phyloP scores from a whole-genome alignment of 2,329 filamentous ascomycete species.

The Myriosclerotinia scirpicola region DNA sequence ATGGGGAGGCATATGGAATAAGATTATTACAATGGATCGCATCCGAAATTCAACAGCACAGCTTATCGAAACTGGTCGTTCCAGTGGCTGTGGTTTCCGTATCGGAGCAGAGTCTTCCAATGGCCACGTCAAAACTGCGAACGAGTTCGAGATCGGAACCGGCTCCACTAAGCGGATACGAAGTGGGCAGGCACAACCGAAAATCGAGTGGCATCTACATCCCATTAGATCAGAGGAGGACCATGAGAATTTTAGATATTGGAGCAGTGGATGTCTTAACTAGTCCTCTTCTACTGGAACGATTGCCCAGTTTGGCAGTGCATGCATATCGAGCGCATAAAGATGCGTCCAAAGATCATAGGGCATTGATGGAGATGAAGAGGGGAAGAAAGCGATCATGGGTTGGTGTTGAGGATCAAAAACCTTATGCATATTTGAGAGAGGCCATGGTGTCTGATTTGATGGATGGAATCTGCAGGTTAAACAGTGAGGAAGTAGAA shows the following conservation, averaged over 20 bases:
- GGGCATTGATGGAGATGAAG: conserved; percentile 68
- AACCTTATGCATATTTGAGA: conserved; percentile 84
- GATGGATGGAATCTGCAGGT: conserved; percentile 85
- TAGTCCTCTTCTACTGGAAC: conserved; percentile 72
- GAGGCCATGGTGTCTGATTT: conserved; percentile 92
- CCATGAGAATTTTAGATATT: conserved; percentile 76
- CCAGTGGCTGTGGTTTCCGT: conserved; percentile 46
- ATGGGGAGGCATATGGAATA: conserved; percentile 50
- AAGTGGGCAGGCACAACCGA: conserved; percentile 7
- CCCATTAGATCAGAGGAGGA: conserved; percentile 49
- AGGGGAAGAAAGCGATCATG: conserved; percentile 83
- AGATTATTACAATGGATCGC: conserved; percentile 49
- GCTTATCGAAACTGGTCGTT: conserved; percentile 49
- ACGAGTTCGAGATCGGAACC: conserved; percentile 29
- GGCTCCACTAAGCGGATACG: conserved; percentile 22
- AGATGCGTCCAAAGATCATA: conserved; percentile 71
- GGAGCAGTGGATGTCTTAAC: conserved; percentile 85
- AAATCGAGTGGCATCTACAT: conserved; percentile 34
- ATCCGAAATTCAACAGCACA: conserved; percentile 51
- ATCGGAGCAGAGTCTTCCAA: conserved; percentile 39
- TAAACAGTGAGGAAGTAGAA: conserved; percentile 56
- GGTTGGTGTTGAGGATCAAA: conserved; percentile 82
- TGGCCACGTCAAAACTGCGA: conserved; percentile 27
- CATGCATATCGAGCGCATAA: conserved; percentile 83
- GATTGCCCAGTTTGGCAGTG: conserved; percentile 73